Conservation (phyloP, 345 rosid species). For the Boechera retrofracta region DNA sequence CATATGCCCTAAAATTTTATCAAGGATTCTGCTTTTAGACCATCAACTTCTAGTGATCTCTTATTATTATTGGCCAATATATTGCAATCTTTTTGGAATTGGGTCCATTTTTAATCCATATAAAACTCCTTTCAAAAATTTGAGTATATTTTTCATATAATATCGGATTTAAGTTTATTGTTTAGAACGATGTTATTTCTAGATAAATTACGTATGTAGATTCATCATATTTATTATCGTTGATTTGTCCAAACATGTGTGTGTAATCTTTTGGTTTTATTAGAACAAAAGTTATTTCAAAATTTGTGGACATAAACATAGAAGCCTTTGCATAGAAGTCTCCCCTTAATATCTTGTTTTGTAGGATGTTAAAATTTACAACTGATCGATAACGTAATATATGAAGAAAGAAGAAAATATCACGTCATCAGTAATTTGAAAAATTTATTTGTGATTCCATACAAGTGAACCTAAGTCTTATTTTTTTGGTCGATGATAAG, state of each 20-base stretch:
- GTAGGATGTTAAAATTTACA: not conserved
- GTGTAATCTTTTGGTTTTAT: not conserved
- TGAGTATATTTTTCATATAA: not conserved
- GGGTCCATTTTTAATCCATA: not conserved
- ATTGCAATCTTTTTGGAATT: constrained; percentile 4
- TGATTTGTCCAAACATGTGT: not conserved
- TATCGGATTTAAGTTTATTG: not conserved
- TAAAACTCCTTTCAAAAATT: not conserved
- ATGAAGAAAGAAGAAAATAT: not conserved
- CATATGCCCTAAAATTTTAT: constrained; percentile 14
- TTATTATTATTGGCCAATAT: constrained; percentile 15
- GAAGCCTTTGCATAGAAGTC: not conserved
- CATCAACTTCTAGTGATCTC: constrained; percentile 42
- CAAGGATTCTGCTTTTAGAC: constrained; percentile 37
- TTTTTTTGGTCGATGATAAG: too few relatives aligned
- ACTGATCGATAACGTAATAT: not conserved
- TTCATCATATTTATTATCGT: not conserved
- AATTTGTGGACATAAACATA: not conserved
- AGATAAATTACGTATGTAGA: not conserved
- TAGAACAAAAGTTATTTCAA: not conserved
- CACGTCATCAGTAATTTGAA: too few relatives aligned
- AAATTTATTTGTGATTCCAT: not conserved
- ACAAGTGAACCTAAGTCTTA: not conserved
- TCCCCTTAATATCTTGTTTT: not conserved
- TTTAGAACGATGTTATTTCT: not conserved